A percentile compares a stretch with the other conserved stretches of the same genome.
Evolutionary conservation across 371 early-diverging fungal species (phyloP).

Genomic region (Mucor sp.): DNA sequence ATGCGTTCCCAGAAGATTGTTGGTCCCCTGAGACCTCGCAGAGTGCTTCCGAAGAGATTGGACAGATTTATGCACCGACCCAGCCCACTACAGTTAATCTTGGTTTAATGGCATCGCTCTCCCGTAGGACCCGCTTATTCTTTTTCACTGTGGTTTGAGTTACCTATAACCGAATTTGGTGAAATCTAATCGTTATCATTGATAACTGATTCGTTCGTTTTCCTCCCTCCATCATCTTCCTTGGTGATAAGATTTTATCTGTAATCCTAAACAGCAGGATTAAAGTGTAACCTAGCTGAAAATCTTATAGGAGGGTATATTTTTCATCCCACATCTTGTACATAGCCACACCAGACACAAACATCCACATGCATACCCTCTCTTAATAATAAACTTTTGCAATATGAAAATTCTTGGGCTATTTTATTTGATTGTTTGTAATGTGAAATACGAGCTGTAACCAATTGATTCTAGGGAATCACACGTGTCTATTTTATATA

Average conservation of each 20-base stretch:
- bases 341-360: background rate
- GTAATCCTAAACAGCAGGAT: background rate
- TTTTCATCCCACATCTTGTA: background rate
- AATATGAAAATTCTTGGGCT: background rate
- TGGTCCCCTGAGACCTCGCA: conserved; percentile 56
- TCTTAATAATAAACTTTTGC: background rate
- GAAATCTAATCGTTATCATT: conserved; percentile 6
- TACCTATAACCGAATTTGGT: background rate
- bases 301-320: background rate
- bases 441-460: background rate
- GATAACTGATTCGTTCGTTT: background rate
- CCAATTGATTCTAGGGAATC: background rate
- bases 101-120: background rate
- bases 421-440: background rate
- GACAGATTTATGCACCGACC: conserved; percentile 30
- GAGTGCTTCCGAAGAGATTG: conserved; percentile 49
- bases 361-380: background rate
- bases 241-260: background rate
- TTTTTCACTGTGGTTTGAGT: background rate
- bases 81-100: conserved; percentile 24
- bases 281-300: background rate
- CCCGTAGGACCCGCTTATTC: background rate
- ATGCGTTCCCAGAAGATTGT: conserved; percentile 63
- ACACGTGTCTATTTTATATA: background rate
- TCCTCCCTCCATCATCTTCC: background rate